These are phyloP conservation scores for Sonneratia alba DNA, from an alignment of 345 rosid species.

Conservation along the genomic window DNA sequence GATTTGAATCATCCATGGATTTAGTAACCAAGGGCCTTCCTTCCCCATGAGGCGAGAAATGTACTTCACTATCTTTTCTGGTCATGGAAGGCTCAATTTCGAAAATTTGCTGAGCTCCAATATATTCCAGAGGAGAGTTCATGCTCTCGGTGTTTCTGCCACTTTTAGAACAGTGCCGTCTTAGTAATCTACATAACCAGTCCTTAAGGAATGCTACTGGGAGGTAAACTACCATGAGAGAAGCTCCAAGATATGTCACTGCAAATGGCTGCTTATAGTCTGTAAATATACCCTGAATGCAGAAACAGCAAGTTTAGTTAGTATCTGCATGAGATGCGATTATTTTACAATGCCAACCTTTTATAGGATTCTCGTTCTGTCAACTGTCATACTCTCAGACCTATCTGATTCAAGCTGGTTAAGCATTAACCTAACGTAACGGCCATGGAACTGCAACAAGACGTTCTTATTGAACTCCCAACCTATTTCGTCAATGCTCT, in stretches of 20 bases:
- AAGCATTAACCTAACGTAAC: neutral
- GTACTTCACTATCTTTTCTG: slow-evolving; percentile 69
- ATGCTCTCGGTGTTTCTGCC: slow-evolving; percentile 33
- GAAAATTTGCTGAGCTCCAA: slow-evolving; percentile 32
- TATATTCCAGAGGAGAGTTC: slow-evolving; percentile 38
- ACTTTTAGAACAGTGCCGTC: slow-evolving; percentile 36
- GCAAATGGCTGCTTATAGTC: slow-evolving; percentile 96
- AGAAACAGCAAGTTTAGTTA: slow-evolving; percentile 9
- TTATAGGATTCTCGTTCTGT: neutral
- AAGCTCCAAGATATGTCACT: slow-evolving; percentile 97
- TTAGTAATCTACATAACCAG: slow-evolving; percentile 53
- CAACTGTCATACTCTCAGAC: neutral
- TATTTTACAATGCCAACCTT: neutral
- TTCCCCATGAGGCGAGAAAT: slow-evolving; percentile 48
- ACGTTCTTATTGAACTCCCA: neutral
- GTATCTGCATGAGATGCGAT: neutral
- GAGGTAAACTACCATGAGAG: slow-evolving; percentile 94
- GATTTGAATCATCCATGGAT: slow-evolving; percentile 43
- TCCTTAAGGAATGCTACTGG: slow-evolving; percentile 88
- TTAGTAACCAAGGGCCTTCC: slow-evolving; percentile 52
- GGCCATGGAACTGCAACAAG: neutral
- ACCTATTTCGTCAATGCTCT: neutral
- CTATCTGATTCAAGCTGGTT: neutral
- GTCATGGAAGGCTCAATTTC: slow-evolving; percentile 65
- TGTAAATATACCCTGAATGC: slow-evolving; percentile 71